Conservation (phyloP, 805 yeast genomes). For the Wickerhamomyces mucosus region DNA sequence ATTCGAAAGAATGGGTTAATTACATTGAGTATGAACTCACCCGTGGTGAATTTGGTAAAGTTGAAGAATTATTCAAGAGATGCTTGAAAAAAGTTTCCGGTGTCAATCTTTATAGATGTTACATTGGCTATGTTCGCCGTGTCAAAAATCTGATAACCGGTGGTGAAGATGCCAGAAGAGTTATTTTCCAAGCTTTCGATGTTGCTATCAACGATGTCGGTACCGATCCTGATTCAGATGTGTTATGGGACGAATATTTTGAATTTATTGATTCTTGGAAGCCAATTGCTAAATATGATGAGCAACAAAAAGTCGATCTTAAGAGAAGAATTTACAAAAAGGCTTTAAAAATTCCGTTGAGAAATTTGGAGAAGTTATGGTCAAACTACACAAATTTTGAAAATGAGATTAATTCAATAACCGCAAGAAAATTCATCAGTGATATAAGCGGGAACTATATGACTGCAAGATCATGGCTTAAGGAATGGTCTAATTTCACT, state of each 20-base stretch:
- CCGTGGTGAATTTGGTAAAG: slow-evolving; percentile 55
- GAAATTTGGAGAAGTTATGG: slow-evolving; percentile 74
- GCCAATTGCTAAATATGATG: slow-evolving; percentile 76
- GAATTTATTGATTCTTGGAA: slow-evolving; percentile 70
- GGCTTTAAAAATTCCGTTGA: slow-evolving; percentile 67
- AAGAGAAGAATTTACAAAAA: slow-evolving; percentile 64
- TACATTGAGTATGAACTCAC: slow-evolving; percentile 59
- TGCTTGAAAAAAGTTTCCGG: slow-evolving; percentile 55
- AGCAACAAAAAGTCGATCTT: slow-evolving; percentile 69
- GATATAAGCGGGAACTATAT: slow-evolving; percentile 79
- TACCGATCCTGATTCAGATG: slow-evolving; percentile 59
- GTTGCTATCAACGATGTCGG: slow-evolving; percentile 75
- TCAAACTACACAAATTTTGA: slow-evolving; percentile 75
- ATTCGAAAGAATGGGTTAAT: slow-evolving; percentile 64
- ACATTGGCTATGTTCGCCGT: slow-evolving; percentile 68
- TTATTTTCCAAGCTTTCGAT: slow-evolving; percentile 74
- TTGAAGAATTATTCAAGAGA: slow-evolving; percentile 55
- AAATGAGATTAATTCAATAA: slow-evolving; percentile 58
- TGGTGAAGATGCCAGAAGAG: slow-evolving; percentile 69
- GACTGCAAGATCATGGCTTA: slow-evolving; percentile 72
- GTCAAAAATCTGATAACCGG: slow-evolving; percentile 62
- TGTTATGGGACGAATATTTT: slow-evolving; percentile 77
- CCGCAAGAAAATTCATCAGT: slow-evolving; percentile 77
- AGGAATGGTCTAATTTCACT: slow-evolving; percentile 57
- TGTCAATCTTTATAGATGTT: slow-evolving; percentile 66